Evolutionary conservation across 352 stramenopile genomes (phyloP).

Genomic region (Globisporangium okanoganense): DNA sequence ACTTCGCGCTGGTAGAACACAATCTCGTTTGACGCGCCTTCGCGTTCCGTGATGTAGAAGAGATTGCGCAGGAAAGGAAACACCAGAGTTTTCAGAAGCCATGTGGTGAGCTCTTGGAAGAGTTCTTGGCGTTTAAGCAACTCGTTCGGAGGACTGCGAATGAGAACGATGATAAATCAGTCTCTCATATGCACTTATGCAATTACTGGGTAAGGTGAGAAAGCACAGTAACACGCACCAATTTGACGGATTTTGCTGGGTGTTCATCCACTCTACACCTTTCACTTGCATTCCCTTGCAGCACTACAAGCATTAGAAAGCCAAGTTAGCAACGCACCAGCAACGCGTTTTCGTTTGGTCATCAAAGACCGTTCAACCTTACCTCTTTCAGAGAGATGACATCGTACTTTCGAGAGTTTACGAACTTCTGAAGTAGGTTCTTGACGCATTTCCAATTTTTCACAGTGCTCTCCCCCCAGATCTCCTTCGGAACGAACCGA

Average conservation of each 20-base stretch:
- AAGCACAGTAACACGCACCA: constrained; percentile 23
- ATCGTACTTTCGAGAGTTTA: constrained; percentile 58
- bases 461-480: constrained; percentile 37
- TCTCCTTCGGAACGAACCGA: constrained; percentile 46
- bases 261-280: constrained; percentile 37
- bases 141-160: constrained; percentile 53
- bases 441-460: constrained; percentile 63
- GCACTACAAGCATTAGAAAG: constrained; percentile 16
- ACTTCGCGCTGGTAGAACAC: constrained; percentile 62
- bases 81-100: constrained; percentile 37
- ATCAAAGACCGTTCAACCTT: background rate
- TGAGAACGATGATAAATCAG: background rate
- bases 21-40: constrained; percentile 67
- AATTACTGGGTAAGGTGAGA: background rate
- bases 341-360: background rate
- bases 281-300: constrained; percentile 35
- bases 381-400: constrained; percentile 54
- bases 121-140: constrained; percentile 36
- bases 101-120: constrained; percentile 37
- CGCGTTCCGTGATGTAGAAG: constrained; percentile 75
- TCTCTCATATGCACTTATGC: background rate
- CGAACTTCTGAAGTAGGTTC: constrained; percentile 33
- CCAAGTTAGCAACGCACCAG: background rate
- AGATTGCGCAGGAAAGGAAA: constrained; percentile 57
- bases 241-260: constrained; percentile 14